A percentile compares a stretch with the other conserved stretches of the same genome.
These are phyloP conservation scores for Backusella psychrophila DNA, from an alignment of 192 early-diverging fungal species.

Conservation along the genomic window DNA sequence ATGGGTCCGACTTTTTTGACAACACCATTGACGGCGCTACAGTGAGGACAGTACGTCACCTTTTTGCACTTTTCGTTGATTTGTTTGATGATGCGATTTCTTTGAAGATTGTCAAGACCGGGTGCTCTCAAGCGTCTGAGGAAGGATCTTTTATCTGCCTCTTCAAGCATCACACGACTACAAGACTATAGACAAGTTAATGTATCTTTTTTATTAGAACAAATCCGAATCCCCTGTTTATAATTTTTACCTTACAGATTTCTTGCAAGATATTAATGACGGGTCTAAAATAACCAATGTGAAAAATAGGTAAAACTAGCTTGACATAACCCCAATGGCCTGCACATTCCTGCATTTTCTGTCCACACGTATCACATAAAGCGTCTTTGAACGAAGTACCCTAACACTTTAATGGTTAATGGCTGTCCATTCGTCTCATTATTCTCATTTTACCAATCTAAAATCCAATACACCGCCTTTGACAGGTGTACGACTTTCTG, in stretches of 20 bases:
- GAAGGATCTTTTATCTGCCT: constrained; percentile 68
- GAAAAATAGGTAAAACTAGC: constrained; percentile 93
- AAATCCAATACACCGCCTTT: constrained; percentile 88
- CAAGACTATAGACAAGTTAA: constrained; percentile 61
- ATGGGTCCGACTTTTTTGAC: constrained; percentile 96
- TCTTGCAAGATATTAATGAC: constrained; percentile 89
- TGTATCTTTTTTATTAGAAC: not conserved
- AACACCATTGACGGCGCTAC: constrained; percentile 77
- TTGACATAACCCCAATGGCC: constrained; percentile 97
- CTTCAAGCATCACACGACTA: constrained; percentile 83
- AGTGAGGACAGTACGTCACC: constrained; percentile 78
- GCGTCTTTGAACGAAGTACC: constrained; percentile 83
- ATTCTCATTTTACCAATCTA: constrained; percentile 59
- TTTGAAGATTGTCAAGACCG: constrained; percentile 78
- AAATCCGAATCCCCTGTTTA: not conserved
- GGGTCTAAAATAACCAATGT: constrained; percentile 95
- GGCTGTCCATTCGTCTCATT: not conserved
- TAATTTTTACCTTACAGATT: constrained; percentile 83
- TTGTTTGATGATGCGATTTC: constrained; percentile 75
- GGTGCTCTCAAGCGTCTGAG: constrained; percentile 70
- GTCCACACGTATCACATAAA: constrained; percentile 88
- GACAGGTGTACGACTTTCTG: constrained; percentile 73
- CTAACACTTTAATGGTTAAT: constrained; percentile 33
- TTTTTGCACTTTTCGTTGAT: constrained; percentile 90
- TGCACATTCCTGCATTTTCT: constrained; percentile 84